These are phyloP conservation scores for Theobroma cacao DNA, from an alignment of 345 rosid species.

Conservation along the genomic window DNA sequence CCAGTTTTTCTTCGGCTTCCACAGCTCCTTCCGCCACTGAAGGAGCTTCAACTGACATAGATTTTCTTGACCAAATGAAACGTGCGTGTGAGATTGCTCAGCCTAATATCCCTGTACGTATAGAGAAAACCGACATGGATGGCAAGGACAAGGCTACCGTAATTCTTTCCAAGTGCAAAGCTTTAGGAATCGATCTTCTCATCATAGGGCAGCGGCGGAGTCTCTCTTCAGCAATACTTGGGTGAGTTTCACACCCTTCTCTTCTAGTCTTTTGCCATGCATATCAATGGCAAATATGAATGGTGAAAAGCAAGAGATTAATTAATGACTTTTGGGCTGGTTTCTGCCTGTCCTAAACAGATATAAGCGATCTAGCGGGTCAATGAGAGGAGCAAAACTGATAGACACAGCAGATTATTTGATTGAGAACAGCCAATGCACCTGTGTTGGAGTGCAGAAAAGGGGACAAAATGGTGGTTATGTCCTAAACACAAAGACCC, in stretches of 20 bases:
- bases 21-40: constrained; percentile 1
- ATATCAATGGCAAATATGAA: not conserved
- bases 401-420: constrained; percentile 75
- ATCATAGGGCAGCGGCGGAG: constrained; percentile 72
- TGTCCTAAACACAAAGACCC: constrained; percentile 82
- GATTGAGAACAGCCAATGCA: constrained; percentile 78
- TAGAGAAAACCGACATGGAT: constrained; percentile 43
- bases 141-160: constrained; percentile 48
- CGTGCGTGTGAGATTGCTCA: constrained; percentile 55
- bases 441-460: constrained; percentile 78
- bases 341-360: constrained; percentile 12
- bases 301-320: too few relatives aligned
- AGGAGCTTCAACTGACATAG: constrained; percentile 22
- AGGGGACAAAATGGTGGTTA: constrained; percentile 85
- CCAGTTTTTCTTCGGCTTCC: constrained; percentile 7
- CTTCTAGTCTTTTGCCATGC: not conserved
- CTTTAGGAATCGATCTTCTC: constrained; percentile 54
- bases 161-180: constrained; percentile 49
- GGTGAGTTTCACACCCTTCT: constrained; percentile 34
- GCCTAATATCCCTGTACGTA: constrained; percentile 47
- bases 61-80: constrained; percentile 73
- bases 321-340: too few relatives aligned
- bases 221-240: constrained; percentile 60
- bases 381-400: constrained; percentile 42
- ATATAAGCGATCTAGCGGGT: constrained; percentile 46